Percentiles rank a stretch among this genome's conserved stretches.
Conservation (phyloP, 257 asterid genomes). For the Solanum virginianum region DNA sequence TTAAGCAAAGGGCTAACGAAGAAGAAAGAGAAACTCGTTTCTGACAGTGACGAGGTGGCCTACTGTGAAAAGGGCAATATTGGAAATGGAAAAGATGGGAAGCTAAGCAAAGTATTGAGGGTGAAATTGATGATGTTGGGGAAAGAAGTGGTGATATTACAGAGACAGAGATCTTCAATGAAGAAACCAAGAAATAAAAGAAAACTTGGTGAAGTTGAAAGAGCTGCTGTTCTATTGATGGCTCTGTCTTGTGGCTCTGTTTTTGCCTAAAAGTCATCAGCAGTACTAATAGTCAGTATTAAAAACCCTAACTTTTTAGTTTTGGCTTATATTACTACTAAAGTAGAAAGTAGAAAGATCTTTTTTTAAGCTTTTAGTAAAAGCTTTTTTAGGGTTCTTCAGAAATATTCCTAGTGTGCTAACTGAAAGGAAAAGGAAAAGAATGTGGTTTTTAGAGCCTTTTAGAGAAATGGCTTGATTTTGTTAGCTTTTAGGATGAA, state of each 20-base stretch:
- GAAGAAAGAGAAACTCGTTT: background rate
- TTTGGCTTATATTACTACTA: background rate
- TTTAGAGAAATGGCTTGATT: background rate
- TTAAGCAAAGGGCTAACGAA: background rate
- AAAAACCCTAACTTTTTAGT: background rate
- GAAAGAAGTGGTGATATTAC: constrained; percentile 17
- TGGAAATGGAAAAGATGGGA: constrained; percentile 7
- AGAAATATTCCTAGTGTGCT: background rate
- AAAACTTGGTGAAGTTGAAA: constrained; percentile 20
- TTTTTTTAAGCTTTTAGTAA: background rate
- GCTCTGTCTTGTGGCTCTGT: constrained; percentile 63
- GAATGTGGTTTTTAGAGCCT: background rate
- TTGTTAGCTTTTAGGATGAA: background rate
- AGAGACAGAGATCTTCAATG: constrained; percentile 13
- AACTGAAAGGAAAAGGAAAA: background rate
- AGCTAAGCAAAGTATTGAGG: constrained; percentile 14
- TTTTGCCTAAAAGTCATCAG: constrained; percentile 19
- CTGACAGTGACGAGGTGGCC: background rate
- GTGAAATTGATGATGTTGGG: constrained; percentile 31
- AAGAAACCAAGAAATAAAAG: constrained; percentile 10
- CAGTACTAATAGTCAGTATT: background rate
- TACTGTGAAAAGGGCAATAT: constrained; percentile 7
- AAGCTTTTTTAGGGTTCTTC: background rate
- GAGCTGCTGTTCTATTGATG: constrained; percentile 77
- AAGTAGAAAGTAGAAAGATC: background rate